Evolutionary conservation across 2,329 filamentous ascomycete genomes (phyloP).

Genomic region (Endocalyx cinctus): DNA sequence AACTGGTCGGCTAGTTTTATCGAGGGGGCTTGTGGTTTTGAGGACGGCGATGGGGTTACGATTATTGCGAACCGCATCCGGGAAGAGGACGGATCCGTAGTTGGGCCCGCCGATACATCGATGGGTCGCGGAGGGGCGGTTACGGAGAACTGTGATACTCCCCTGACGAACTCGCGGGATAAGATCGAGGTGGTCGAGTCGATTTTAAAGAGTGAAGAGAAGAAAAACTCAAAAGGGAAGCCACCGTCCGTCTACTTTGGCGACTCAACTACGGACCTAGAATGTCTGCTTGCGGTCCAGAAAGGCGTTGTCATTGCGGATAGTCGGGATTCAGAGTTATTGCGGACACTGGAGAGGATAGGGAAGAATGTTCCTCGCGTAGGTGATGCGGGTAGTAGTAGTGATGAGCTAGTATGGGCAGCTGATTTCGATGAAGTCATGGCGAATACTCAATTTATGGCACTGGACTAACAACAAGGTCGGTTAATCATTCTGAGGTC

Average conservation of each 20-base stretch:
- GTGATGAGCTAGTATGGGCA: slow-evolving; percentile 23
- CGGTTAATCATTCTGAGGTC: no score
- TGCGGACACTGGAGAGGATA: slow-evolving; percentile 25
- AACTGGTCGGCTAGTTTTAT: slow-evolving; percentile 49
- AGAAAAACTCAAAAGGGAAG: slow-evolving; percentile 10
- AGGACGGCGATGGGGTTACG: slow-evolving; percentile 20
- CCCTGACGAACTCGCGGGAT: slow-evolving; percentile 38
- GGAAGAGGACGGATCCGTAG: slow-evolving; percentile 31
- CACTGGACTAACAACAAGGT: no score
- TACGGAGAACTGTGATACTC: slow-evolving; percentile 1
- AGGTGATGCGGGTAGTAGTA: slow-evolving; percentile 17
- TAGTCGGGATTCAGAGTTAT: slow-evolving; percentile 23
- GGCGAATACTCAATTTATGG: slow-evolving; percentile 11
- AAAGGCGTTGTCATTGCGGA: slow-evolving; percentile 44
- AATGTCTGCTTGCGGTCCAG: slow-evolving; percentile 41
- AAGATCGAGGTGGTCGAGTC: slow-evolving; percentile 39
- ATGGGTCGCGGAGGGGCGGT: not conserved
- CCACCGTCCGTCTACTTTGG: slow-evolving; percentile 48
- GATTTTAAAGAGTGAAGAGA: slow-evolving; percentile 13
- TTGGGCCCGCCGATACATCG: slow-evolving; percentile 32
- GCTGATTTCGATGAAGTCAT: slow-evolving; percentile 25
- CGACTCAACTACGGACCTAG: slow-evolving; percentile 53
- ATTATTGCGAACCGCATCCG: slow-evolving; percentile 42
- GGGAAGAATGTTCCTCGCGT: slow-evolving; percentile 26
- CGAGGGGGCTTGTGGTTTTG: slow-evolving; percentile 37